phyloP scores from a whole-genome alignment of 768 basidiomycete genomes.

The Leccinum imitatum region DNA sequence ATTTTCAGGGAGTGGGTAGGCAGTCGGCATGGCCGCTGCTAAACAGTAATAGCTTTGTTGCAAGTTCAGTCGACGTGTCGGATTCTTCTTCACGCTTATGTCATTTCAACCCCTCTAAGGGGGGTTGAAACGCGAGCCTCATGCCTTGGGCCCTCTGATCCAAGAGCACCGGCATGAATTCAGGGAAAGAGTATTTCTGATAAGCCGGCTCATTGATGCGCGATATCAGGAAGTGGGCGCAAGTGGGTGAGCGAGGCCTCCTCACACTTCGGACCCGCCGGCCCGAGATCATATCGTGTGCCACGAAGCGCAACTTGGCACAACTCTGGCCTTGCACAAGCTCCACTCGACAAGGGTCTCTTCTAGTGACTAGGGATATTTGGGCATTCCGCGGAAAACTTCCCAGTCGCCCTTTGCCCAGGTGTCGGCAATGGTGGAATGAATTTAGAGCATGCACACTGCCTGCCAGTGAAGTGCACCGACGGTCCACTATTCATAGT shows the following conservation, averaged over 20 bases:
- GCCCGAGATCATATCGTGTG: not conserved
- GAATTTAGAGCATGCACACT: slow-evolving; percentile 3
- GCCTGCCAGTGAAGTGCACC: slow-evolving; percentile 1
- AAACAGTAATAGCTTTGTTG: not conserved
- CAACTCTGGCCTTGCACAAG: not conserved
- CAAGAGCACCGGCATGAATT: not conserved
- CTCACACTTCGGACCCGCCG: not conserved
- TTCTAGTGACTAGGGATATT: not conserved
- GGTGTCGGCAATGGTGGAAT: slow-evolving; percentile 1
- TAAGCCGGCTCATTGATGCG: not conserved
- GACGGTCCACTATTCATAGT: slow-evolving; percentile 4
- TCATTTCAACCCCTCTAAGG: slow-evolving; percentile 11
- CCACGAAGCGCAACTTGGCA: not conserved
- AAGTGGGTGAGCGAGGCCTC: not conserved
- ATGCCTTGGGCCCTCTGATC: not conserved
- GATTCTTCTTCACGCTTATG: slow-evolving; percentile 7
- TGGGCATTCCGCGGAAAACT: not conserved
- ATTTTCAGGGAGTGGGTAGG: slow-evolving; percentile 70
- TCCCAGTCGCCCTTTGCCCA: slow-evolving; percentile 6
- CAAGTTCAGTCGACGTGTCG: slow-evolving; percentile 23
- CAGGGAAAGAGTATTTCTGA: not conserved
- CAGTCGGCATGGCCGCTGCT: slow-evolving; percentile 62
- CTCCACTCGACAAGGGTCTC: not conserved
- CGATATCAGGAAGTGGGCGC: not conserved
- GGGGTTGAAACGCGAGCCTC: slow-evolving; percentile 9